Evolutionary conservation across 345 rosid genomes (phyloP).

Genomic region (Acer campestre): DNA sequence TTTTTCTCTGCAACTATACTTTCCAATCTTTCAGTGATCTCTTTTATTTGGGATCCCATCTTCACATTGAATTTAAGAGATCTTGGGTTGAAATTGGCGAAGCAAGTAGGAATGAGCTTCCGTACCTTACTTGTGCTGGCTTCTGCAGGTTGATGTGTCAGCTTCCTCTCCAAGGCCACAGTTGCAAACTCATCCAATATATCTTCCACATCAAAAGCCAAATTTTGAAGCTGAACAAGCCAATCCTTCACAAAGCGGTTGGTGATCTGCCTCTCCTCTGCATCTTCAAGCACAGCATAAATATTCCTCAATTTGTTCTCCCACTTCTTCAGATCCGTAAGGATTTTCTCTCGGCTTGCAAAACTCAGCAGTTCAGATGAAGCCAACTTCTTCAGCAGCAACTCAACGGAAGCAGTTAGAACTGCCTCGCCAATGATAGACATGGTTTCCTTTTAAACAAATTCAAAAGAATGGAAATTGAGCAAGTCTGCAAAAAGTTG

Average conservation of each 20-base stretch:
- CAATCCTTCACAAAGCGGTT: conserved; percentile 6
- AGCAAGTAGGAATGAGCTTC: neutral
- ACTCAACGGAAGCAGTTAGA: neutral
- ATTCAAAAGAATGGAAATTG: too few relatives aligned
- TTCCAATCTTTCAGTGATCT: conserved; percentile 1
- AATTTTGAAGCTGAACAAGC: conserved; percentile 17
- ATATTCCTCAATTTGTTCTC: neutral
- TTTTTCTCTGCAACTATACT: neutral
- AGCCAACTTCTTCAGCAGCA: conserved; percentile 3
- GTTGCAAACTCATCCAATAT: conserved; percentile 26
- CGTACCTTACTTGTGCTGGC: neutral
- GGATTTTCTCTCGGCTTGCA: neutral
- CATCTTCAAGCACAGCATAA: conserved; percentile 6
- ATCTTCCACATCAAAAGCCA: conserved; percentile 24
- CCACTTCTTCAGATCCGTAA: conserved; percentile 9
- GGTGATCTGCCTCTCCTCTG: conserved; percentile 21
- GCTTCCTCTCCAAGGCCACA: neutral
- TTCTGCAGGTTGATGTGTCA: neutral
- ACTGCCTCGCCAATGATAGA: neutral
- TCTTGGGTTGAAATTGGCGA: neutral
- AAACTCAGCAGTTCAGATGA: neutral
- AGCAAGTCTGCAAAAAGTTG: neutral
- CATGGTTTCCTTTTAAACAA: neutral
- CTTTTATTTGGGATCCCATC: conserved; percentile 9
- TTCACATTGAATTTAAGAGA: neutral